These are phyloP conservation scores for Stylosanthes scabra DNA, from an alignment of 331 rosid genomes.

Conservation along the genomic window DNA sequence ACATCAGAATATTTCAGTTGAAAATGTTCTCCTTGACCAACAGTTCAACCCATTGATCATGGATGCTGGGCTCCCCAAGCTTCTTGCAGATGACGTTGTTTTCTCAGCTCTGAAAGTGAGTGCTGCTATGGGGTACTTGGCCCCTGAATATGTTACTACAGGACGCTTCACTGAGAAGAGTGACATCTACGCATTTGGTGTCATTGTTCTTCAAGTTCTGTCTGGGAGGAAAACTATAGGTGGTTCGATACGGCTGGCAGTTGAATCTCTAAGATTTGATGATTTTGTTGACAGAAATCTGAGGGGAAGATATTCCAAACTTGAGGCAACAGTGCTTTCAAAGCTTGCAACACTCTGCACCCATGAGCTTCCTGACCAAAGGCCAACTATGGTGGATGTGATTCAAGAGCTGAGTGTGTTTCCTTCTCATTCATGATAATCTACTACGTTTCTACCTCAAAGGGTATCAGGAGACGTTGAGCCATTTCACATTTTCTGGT, in stretches of 20 bases:
- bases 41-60: slow-evolving; percentile 77
- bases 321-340: slow-evolving; percentile 68
- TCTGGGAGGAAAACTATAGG: slow-evolving; percentile 66
- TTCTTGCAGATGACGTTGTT: slow-evolving; percentile 95
- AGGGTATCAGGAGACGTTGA: slow-evolving; percentile 16
- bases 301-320: slow-evolving; percentile 59
- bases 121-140: slow-evolving; percentile 99
- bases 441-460: background rate
- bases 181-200: slow-evolving; percentile 91
- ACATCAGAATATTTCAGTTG: slow-evolving; percentile 89
- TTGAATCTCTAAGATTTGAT: slow-evolving; percentile 59
- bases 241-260: slow-evolving; percentile 56
- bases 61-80: slow-evolving; percentile 81
- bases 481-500: slow-evolving; percentile 13
- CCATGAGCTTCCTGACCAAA: slow-evolving; percentile 69
- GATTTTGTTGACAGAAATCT: slow-evolving; percentile 69
- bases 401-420: slow-evolving; percentile 57
- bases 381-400: slow-evolving; percentile 68
- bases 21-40: slow-evolving; percentile 77
- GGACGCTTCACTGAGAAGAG: slow-evolving; percentile 94
- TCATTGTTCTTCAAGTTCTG: slow-evolving; percentile 80
- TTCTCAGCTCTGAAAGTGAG: slow-evolving; percentile 89
- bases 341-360: slow-evolving; percentile 69
- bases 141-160: slow-evolving; percentile 88
- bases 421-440: slow-evolving; percentile 35